Evolutionary conservation across 768 basidiomycete species (phyloP).

Genomic region (Suillus sp.): DNA sequence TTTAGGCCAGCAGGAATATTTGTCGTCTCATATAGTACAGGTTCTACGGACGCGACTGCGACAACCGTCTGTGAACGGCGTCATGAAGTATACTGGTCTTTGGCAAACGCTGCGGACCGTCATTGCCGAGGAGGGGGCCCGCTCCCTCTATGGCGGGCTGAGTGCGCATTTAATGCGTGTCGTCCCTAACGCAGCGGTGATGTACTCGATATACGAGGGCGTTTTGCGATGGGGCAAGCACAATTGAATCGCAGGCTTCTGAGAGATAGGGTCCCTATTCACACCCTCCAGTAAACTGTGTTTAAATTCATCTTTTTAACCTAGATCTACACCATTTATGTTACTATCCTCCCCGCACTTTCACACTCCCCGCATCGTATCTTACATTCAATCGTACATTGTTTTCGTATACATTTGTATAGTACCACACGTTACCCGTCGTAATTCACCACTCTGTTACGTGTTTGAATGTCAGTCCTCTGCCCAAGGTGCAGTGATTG

Average conservation of each 20-base stretch:
- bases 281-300: background rate
- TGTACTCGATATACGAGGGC: slow-evolving; percentile 95
- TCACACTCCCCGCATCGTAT: slow-evolving; percentile 20
- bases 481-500: background rate
- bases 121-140: slow-evolving; percentile 86
- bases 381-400: slow-evolving; percentile 23
- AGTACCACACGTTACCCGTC: slow-evolving; percentile 25
- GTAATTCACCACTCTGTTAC: slow-evolving; percentile 25
- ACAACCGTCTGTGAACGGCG: slow-evolving; percentile 80
- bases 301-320: background rate
- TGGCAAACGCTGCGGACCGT: slow-evolving; percentile 83
- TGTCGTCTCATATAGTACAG: slow-evolving; percentile 38
- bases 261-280: background rate
- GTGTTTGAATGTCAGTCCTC: slow-evolving; percentile 9
- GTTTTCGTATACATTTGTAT: slow-evolving; percentile 12
- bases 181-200: slow-evolving; percentile 95
- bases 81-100: slow-evolving; percentile 84
- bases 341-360: slow-evolving; percentile 16
- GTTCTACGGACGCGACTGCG: slow-evolving; percentile 91
- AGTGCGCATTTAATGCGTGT: slow-evolving; percentile 96
- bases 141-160: slow-evolving; percentile 87
- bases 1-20: background rate
- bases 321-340: slow-evolving; percentile 13
- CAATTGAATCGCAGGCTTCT: background rate
- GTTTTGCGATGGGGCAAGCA: slow-evolving; percentile 59